A percentile compares a stretch with the other conserved stretches of the same genome.
Conservation (phyloP, 2,329 filamentous ascomycete genomes). For the Aspergillus sp. region DNA sequence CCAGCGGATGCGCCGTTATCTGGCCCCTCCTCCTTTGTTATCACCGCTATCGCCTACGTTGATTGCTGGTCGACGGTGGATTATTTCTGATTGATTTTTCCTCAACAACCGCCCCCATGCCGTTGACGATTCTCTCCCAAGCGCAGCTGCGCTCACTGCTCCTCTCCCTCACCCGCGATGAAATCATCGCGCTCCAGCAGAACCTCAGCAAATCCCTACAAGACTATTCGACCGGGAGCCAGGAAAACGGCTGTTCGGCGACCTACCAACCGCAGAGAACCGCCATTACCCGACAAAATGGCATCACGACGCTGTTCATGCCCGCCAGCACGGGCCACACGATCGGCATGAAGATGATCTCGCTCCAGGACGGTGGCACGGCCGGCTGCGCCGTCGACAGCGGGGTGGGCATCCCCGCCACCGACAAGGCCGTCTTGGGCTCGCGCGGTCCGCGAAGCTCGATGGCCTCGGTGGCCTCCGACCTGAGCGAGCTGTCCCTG, state of each 20-base stretch:
- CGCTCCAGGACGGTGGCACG: constrained; percentile 42
- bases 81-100: neutral
- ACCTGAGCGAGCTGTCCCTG: constrained; percentile 35
- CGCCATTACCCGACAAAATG: constrained; percentile 59
- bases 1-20: neutral
- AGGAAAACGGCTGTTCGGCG: constrained; percentile 58
- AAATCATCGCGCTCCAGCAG: constrained; percentile 57
- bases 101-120: constrained; percentile 43
- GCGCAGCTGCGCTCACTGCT: constrained; percentile 56
- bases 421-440: constrained; percentile 14
- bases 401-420: constrained; percentile 17
- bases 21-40: neutral
- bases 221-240: constrained; percentile 63
- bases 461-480: constrained; percentile 34
- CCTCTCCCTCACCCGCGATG: constrained; percentile 55
- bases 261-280: constrained; percentile 63
- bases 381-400: constrained; percentile 35
- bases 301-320: constrained; percentile 65
- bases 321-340: constrained; percentile 60
- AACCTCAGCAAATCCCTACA: constrained; percentile 61
- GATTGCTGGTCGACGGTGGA: too few species aligned
- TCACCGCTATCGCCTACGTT: too few species aligned
- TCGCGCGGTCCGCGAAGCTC: constrained; percentile 27
- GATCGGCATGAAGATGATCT: constrained; percentile 66
- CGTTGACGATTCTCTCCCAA: constrained; percentile 60